Evolutionary conservation across 805 yeast genomes (phyloP).

Genomic region (Kuraishia ogatae): DNA sequence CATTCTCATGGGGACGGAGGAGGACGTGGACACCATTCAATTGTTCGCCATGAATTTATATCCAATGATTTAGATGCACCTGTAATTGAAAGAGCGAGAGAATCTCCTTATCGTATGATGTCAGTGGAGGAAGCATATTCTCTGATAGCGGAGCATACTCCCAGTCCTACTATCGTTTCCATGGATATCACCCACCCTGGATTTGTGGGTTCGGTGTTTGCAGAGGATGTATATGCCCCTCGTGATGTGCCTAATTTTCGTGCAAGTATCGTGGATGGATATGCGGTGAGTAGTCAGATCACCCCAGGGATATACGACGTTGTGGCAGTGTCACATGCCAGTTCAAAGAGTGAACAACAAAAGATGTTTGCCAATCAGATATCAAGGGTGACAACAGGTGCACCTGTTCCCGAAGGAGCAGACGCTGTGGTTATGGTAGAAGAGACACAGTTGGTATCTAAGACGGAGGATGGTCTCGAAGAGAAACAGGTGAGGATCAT

Average conservation of each 20-base stretch:
- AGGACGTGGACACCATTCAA: slow-evolving; percentile 11
- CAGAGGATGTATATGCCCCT: slow-evolving; percentile 31
- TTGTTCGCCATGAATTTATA: slow-evolving; percentile 27
- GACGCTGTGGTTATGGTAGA: slow-evolving; percentile 48
- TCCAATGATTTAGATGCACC: slow-evolving; percentile 27
- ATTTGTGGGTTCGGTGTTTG: slow-evolving; percentile 29
- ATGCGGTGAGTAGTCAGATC: slow-evolving; percentile 36
- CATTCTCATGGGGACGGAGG: slow-evolving; percentile 5
- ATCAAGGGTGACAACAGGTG: slow-evolving; percentile 46
- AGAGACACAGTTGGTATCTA: slow-evolving; percentile 30
- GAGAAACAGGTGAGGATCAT: slow-evolving; percentile 31
- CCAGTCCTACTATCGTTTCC: slow-evolving; percentile 15
- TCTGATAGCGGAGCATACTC: slow-evolving; percentile 24
- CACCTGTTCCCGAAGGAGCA: slow-evolving; percentile 46
- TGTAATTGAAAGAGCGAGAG: slow-evolving; percentile 32
- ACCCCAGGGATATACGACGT: slow-evolving; percentile 37
- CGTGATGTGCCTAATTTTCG: slow-evolving; percentile 36
- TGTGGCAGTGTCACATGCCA: slow-evolving; percentile 32
- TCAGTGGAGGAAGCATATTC: slow-evolving; percentile 30
- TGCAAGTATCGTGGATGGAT: slow-evolving; percentile 52
- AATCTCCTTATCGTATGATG: slow-evolving; percentile 40
- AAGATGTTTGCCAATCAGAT: slow-evolving; percentile 22
- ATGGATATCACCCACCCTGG: slow-evolving; percentile 20
- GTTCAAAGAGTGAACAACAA: slow-evolving; percentile 15
- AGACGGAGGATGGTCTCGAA: slow-evolving; percentile 29